Conservation (phyloP, 108 stramenopile genomes). For the Bacterosira constricta region DNA sequence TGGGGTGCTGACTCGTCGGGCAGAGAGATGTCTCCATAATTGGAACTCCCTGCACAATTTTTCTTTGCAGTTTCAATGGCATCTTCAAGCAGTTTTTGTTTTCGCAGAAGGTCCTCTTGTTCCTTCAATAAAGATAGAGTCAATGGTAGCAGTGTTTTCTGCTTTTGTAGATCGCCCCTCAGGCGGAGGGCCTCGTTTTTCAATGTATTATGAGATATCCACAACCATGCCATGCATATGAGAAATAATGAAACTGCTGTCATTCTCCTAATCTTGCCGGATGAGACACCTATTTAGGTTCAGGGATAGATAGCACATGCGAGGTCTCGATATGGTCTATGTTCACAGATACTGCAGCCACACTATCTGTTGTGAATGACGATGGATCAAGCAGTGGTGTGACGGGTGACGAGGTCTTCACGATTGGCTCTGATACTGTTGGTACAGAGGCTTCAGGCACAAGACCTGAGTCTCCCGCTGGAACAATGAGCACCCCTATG, state of each 20-base stretch:
- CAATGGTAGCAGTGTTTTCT: background rate
- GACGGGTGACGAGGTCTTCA: too few relatives aligned
- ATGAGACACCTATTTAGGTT: background rate
- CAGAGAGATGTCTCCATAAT: too few relatives aligned
- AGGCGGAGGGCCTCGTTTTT: background rate
- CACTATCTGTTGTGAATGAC: too few relatives aligned
- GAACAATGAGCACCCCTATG: too few relatives aligned
- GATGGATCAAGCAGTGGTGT: too few relatives aligned
- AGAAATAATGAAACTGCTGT: background rate
- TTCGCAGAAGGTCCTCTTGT: background rate
- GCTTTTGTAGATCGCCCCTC: background rate
- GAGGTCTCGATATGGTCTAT: too few relatives aligned
- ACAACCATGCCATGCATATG: background rate
- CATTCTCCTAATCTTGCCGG: background rate
- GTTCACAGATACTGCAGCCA: too few relatives aligned
- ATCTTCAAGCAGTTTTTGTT: background rate
- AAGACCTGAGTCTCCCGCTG: too few relatives aligned
- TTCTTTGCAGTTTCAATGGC: background rate
- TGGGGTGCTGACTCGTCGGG: too few relatives aligned
- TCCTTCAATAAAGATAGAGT: background rate
- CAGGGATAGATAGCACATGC: constrained; percentile 1
- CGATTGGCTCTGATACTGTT: too few relatives aligned
- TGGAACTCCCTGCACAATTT: too few relatives aligned
- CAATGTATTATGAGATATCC: background rate
- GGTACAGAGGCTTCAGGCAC: too few relatives aligned